A percentile compares a stretch with the other conserved stretches of the same genome.
Evolutionary conservation across 106 monocot species (phyloP).

Genomic region (Allium sativum): DNA sequence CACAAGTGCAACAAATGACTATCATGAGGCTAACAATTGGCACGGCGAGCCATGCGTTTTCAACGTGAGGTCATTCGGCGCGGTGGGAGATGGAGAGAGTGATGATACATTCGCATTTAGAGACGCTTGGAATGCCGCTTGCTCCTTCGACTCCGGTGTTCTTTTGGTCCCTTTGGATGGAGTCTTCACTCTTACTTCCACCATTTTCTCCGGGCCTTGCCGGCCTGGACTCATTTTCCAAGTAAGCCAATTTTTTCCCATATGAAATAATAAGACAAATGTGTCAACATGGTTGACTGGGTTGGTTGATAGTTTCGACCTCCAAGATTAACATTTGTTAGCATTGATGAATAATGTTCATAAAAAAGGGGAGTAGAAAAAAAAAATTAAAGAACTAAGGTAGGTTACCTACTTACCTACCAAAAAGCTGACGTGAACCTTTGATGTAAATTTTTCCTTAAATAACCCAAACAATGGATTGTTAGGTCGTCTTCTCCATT

Average conservation of each 20-base stretch:
- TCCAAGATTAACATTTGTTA: not conserved
- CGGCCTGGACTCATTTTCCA: slow-evolving; percentile 63
- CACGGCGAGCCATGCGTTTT: slow-evolving; percentile 34
- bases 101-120: slow-evolving; percentile 80
- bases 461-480: too few relatives aligned
- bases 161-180: slow-evolving; percentile 73
- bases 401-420: too few relatives aligned
- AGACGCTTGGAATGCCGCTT: slow-evolving; percentile 73
- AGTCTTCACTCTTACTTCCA: slow-evolving; percentile 63
- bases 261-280: not conserved
- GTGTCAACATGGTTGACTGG: too few relatives aligned
- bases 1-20: slow-evolving; percentile 29
- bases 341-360: too few relatives aligned
- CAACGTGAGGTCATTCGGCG: slow-evolving; percentile 63
- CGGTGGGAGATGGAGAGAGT: slow-evolving; percentile 58
- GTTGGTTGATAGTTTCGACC: too few relatives aligned
- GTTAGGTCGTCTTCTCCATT: too few relatives aligned
- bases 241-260: slow-evolving; percentile 22
- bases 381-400: too few relatives aligned
- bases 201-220: slow-evolving; percentile 89
- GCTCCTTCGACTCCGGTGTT: slow-evolving; percentile 29
- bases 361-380: too few relatives aligned
- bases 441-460: too few relatives aligned
- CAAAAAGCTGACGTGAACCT: too few relatives aligned
- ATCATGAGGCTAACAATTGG: slow-evolving; percentile 7